A percentile compares a stretch with the other conserved stretches of the same genome.
Conservation (phyloP, 306 rosid species). For the Prunus armeniaca region DNA sequence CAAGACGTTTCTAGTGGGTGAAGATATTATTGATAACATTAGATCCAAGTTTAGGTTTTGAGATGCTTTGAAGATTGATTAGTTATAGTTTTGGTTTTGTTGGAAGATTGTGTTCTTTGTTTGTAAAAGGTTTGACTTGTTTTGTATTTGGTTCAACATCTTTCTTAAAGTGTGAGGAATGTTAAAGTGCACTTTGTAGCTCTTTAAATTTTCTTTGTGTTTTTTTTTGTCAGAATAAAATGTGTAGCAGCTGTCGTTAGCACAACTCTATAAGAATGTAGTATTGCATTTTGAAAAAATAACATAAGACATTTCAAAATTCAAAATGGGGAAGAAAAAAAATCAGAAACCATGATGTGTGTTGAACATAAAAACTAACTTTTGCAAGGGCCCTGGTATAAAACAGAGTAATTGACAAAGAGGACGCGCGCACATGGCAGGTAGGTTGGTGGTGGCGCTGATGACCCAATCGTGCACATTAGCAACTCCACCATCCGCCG, state of each 20-base stretch:
- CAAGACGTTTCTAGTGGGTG: conserved; percentile 18
- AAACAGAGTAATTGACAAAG: background rate
- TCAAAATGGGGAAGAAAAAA: background rate
- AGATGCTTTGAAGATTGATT: background rate
- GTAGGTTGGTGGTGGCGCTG: conserved; percentile 21
- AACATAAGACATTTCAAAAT: no score
- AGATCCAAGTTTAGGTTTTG: background rate
- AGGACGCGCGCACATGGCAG: conserved; percentile 2
- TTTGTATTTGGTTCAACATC: no score
- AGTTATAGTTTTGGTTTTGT: background rate
- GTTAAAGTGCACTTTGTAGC: no score
- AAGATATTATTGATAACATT: background rate
- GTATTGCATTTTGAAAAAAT: no score
- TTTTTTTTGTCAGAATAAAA: no score
- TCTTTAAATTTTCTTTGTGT: no score
- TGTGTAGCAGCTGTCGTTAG: no score
- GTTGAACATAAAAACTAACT: background rate
- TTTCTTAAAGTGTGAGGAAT: no score
- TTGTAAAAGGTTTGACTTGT: no score
- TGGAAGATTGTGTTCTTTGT: background rate
- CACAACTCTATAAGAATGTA: no score
- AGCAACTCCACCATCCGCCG: background rate
- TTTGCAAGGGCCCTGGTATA: background rate
- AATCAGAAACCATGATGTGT: background rate
- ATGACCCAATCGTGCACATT: conserved; percentile 17